These are phyloP conservation scores for Fusarium staphyleae DNA, from an alignment of 2,329 filamentous ascomycete species.

Conservation along the genomic window DNA sequence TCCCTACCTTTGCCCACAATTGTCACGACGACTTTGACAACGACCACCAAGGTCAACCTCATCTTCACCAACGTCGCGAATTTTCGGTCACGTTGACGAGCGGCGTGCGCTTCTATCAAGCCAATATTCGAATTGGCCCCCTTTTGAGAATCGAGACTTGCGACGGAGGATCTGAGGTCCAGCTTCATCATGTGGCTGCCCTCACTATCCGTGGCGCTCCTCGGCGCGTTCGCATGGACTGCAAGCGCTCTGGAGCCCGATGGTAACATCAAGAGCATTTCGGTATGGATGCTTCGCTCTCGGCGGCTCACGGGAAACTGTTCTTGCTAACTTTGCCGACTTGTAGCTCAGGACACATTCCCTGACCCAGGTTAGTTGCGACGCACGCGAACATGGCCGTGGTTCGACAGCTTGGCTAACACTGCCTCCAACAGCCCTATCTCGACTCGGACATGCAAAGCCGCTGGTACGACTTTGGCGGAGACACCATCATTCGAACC, in stretches of 20 bases:
- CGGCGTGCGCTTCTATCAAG: slow-evolving; percentile 30
- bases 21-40: slow-evolving; percentile 33
- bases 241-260: slow-evolving; percentile 57
- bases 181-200: slow-evolving; percentile 56
- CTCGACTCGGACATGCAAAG: slow-evolving; percentile 98
- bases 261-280: slow-evolving; percentile 60
- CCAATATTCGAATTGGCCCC: slow-evolving; percentile 31
- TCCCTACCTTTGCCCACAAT: slow-evolving; percentile 39
- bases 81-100: slow-evolving; percentile 29
- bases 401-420: slow-evolving; percentile 31
- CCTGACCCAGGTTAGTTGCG: slow-evolving; percentile 72
- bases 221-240: slow-evolving; percentile 59
- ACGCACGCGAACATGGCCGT: slow-evolving; percentile 30
- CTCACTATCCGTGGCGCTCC: slow-evolving; percentile 55
- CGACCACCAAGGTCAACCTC: slow-evolving; percentile 33
- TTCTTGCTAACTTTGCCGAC: slow-evolving; percentile 34
- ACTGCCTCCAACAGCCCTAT: slow-evolving; percentile 72
- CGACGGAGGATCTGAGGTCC: slow-evolving; percentile 17
- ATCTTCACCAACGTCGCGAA: slow-evolving; percentile 10
- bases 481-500: slow-evolving; percentile 83
- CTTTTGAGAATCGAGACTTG: slow-evolving; percentile 17
- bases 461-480: slow-evolving; percentile 99
- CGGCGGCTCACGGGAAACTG: not conserved
- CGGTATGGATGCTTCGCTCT: slow-evolving; percentile 47
- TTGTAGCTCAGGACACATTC: slow-evolving; percentile 84